phyloP scores from a whole-genome alignment of 495 filamentous ascomycete genomes.

The Cairneyella variabilis region DNA sequence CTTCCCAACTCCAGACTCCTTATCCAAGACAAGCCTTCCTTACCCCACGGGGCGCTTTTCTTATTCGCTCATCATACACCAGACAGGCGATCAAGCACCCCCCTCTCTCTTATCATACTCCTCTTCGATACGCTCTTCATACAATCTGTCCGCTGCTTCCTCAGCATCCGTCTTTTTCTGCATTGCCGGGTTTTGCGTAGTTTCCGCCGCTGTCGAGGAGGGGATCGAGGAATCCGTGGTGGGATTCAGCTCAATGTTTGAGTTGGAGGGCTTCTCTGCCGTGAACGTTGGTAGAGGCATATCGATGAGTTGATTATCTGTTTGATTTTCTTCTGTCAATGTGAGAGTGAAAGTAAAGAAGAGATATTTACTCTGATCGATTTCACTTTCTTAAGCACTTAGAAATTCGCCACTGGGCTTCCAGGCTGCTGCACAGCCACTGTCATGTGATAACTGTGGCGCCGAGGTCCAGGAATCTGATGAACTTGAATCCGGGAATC shows the following conservation, averaged over 20 bases:
- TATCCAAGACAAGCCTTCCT: not conserved
- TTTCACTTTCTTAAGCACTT: too few species aligned
- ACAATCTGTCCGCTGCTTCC: slow-evolving; percentile 22
- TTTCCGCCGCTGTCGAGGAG: not conserved
- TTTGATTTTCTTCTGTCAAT: too few species aligned
- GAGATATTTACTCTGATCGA: too few species aligned
- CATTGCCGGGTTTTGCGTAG: not conserved
- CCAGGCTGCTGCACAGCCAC: too few species aligned
- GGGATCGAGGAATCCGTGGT: slow-evolving; percentile 17
- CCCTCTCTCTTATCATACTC: slow-evolving; percentile 36
- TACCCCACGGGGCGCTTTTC: too few species aligned
- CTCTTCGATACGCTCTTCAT: slow-evolving; percentile 30
- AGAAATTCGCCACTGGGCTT: too few species aligned
- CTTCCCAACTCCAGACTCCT: not conserved
- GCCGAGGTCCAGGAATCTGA: too few species aligned
- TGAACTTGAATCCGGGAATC: too few species aligned
- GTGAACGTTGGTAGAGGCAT: slow-evolving; percentile 32
- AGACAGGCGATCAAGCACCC: slow-evolving; percentile 7
- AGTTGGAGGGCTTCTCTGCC: slow-evolving; percentile 29
- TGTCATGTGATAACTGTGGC: too few species aligned
- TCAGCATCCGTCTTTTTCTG: slow-evolving; percentile 18
- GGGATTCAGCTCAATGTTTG: slow-evolving; percentile 16
- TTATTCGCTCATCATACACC: not conserved
- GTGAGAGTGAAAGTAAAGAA: too few species aligned
- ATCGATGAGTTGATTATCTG: too few species aligned